Evolutionary conservation across 2,329 filamentous ascomycete species (phyloP).

Genomic region (Cladophialophora carrionii): DNA sequence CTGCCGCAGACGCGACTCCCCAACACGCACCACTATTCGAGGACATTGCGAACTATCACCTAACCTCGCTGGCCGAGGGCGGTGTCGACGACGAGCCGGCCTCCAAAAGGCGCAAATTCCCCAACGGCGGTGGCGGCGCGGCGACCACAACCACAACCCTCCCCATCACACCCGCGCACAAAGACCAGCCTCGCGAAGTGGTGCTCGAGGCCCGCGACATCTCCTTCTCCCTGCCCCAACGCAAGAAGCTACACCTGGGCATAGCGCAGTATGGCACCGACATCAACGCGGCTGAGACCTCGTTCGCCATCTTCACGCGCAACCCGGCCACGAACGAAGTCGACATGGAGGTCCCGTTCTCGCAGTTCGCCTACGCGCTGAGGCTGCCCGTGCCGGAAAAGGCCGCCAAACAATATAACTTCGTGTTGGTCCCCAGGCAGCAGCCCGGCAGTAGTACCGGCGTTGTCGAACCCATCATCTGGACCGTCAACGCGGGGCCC

Average conservation of each 20-base stretch:
- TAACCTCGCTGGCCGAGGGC: conserved; percentile 37
- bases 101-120: conserved; percentile 56
- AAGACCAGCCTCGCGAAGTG: conserved; percentile 36
- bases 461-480: conserved; percentile 62
- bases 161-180: conserved; percentile 26
- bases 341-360: conserved; percentile 54
- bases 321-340: conserved; percentile 57
- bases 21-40: conserved; percentile 47
- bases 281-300: conserved; percentile 16
- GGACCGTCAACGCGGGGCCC: conserved; percentile 60
- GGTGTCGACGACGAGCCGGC: conserved; percentile 41
- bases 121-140: conserved; percentile 44
- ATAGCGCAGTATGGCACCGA: conserved; percentile 49
- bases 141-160: not conserved
- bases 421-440: conserved; percentile 62
- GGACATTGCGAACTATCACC: conserved; percentile 54
- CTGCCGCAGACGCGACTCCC: conserved; percentile 22
- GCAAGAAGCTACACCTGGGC: conserved; percentile 66
- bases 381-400: conserved; percentile 68
- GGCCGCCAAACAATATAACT: conserved; percentile 65
- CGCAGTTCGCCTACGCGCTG: conserved; percentile 57
- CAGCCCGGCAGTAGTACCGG: conserved; percentile 49
- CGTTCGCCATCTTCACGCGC: conserved; percentile 52
- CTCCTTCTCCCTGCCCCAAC: conserved; percentile 64
- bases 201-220: conserved; percentile 57